Base-by-base conservation (phyloP, 805 yeast genomes). In the Lipomyces kockii region DNA sequence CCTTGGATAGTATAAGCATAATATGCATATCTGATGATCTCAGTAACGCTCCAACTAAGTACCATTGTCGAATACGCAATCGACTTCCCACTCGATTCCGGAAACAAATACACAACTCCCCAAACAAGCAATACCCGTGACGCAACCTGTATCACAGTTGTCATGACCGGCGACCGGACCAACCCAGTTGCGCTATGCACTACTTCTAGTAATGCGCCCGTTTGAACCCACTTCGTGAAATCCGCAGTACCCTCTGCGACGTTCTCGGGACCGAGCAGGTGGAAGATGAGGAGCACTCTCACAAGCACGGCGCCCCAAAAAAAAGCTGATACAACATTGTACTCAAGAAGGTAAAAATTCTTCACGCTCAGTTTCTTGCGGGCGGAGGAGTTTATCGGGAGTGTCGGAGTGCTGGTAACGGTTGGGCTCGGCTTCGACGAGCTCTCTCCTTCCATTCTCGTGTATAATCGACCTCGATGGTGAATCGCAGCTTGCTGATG, bases 1-100 rank as follows among this genome's bases (percentile, higher is more conserved):
- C 83, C 80, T 32, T 78, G 76, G 69, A 90, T 78, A 72, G 87
- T 87, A 63, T 89, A 83, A 7, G 96, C 93, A 76, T 95, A 96
- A 80, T 86, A 95, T 55, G 91, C 84, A 79, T 95, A 95, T 77
- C 99, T 85, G 65, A 93, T 88, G 57, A 91, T 84, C 79, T 95
- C 99, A n/a, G 98, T 91, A 62, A 91, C 74, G n/a, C 95, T 86
- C 99, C 99, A 95, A 12, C 97, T 92, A 56, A 87, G 73, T 58
- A 87, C 82, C 77, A 94, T 83, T 0, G 94, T 81, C 65, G 87
- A 78, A 78, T 89, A 93, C 17, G 85, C 82, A 11, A 75, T 64
- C 72, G 73, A 62, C 72, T 84, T 83, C 35, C 92, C 92, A 22
- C 89, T 89, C 0, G 91, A 84, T 22, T 84, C 75, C 8, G 98